A percentile compares a stretch with the other conserved stretches of the same genome.
phyloP scores from a whole-genome alignment of 2,329 filamentous ascomycete genomes.

The Stagonosporopsis rhizophila region DNA sequence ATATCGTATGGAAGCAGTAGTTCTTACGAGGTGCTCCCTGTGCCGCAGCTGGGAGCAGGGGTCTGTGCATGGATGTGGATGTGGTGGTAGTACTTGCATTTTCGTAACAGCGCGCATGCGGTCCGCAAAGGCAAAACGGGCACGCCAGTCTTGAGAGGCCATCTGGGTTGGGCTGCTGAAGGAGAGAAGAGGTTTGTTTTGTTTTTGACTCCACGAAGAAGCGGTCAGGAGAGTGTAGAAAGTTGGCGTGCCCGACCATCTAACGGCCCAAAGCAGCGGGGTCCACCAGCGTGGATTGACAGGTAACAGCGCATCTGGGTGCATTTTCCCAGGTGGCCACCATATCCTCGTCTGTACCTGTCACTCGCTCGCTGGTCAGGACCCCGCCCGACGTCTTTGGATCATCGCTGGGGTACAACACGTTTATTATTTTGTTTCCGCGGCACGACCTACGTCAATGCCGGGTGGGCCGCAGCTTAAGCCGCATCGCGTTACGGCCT shows the following conservation, averaged over 20 bases:
- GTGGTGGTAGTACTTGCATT: constrained; percentile 55
- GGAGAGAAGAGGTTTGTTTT: constrained; percentile 8
- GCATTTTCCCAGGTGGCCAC: constrained; percentile 4
- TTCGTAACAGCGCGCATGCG: constrained; percentile 54
- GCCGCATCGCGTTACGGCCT: constrained; percentile 11
- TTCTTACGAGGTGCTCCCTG: constrained; percentile 30
- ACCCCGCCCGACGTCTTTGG: constrained; percentile 6
- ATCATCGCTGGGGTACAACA: constrained; percentile 17
- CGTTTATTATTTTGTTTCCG: constrained; percentile 5
- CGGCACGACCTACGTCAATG: constrained; percentile 25
- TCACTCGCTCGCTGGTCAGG: constrained; percentile 2
- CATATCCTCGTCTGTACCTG: constrained; percentile 5
- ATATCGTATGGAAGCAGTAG: constrained; percentile 13
- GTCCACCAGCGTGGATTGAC: constrained; percentile 12
- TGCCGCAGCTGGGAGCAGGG: constrained; percentile 9
- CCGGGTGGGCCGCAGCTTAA: constrained; percentile 23
- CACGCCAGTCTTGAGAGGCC: constrained; percentile 50
- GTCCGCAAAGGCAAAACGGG: constrained; percentile 53
- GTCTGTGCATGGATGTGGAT: constrained; percentile 29
- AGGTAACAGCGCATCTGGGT: constrained; percentile 13
- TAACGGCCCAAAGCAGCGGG: constrained; percentile 20
- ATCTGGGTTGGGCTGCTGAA: constrained; percentile 29
- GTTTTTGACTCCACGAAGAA: constrained; percentile 8
- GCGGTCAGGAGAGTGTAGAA: constrained; percentile 18
- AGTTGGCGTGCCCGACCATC: constrained; percentile 13